Evolutionary conservation across 2,329 filamentous ascomycete species (phyloP), one percentile per base, ranked within the genome.

Genomic region (Ophiostoma populinum): DNA sequence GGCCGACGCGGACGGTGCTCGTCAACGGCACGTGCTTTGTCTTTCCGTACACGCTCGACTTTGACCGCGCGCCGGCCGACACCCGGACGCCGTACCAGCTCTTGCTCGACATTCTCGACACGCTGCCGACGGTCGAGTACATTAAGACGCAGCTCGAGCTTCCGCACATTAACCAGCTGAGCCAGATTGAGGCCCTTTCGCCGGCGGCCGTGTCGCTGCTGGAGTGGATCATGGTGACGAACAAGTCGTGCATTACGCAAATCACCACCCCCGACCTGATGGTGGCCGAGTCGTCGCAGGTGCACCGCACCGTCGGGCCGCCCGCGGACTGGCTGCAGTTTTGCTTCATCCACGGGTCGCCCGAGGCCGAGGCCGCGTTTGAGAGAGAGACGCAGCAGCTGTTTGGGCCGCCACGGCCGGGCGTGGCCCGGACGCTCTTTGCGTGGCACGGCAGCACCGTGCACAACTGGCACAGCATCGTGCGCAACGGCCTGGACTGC

Each of bases 141-240:
- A 73, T 85, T 62, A 58, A 56, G 44, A 31, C 49, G 0, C 65
- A 62, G 43, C 48, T 76, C 7, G 42, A 54, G n/a, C 45, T 31
- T 19, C 53, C 53, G 3, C 55, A 55, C 3, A 53, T 57, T 4
- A 50, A 46, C 3, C 45, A 45, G 2, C 51, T 79, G 17, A 49
- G 54, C 4, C 57, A 52, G 26, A 57, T 43, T 59, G 68, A 16
- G 56, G 63, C 13, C 62, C 33, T 93, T 8, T 68, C 75, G 1
- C 67, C 70, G 2, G 67, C 79, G 6, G 69, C 75, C 1, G 54
- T 81, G 3, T 68, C 72, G 15, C 54, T 92, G 0, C 57, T 94
- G 15, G 68, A 80, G 34, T 94, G 86, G 86, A 80, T 93, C 41
- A 70, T 94, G 39, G 80, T 85, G 1, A 92, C 85, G 0, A 93